Evolutionary conservation across 2,329 filamentous ascomycete genomes (phyloP), one percentile per base, ranked within the genome.

Genomic region (Grosmannia clavigera): DNA sequence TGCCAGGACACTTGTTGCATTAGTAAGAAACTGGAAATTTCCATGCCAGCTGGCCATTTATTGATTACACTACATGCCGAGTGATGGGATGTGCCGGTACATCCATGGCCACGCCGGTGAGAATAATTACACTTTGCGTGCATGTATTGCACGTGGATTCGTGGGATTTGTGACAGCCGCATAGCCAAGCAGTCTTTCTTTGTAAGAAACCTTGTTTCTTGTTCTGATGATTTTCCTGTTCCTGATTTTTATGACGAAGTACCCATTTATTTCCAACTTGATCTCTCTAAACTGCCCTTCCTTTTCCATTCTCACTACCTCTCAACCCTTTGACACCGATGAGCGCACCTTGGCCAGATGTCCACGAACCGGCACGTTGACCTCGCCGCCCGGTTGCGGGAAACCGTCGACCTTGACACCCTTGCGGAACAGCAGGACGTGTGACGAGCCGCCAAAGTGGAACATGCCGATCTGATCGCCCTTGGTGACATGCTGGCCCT

Each of bases 391-490:
- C 2, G 68, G 60, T 55, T 68, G 58, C 1, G 71, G 71, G 38
- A 72, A 72, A 2, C 68, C 70, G n/a, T 73, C 68, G 0, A 83
- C 62, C 59, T 76, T 73, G 38, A 85, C 80, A 0, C 74, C 78
- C 63, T 79, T 76, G 31, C 81, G 72, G 72, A 90, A 90, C 3
- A 91, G 67, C 65, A 90, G 67, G 65, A 84, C 88, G 68, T 88
- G 83, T 1, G 82, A 83, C 7, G 81, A 85, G 0, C 88, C 87
- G n/a, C 87, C 87, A 68, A 86, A 90, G 68, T 91, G 87, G 71
- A 91, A 91, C 86, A 89, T 90, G 51, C 87, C 87, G 48, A 84
- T 75, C 73, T 90, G 74, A 5, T 90, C 81, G 1, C 88, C 88
- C 75, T 90, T 90, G 58, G 75, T 75, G 19, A 91, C 68, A 58